A percentile compares a stretch with the other conserved stretches of the same genome.
phyloP scores from a whole-genome alignment of 805 yeast species.

The Priceomyces medius region DNA sequence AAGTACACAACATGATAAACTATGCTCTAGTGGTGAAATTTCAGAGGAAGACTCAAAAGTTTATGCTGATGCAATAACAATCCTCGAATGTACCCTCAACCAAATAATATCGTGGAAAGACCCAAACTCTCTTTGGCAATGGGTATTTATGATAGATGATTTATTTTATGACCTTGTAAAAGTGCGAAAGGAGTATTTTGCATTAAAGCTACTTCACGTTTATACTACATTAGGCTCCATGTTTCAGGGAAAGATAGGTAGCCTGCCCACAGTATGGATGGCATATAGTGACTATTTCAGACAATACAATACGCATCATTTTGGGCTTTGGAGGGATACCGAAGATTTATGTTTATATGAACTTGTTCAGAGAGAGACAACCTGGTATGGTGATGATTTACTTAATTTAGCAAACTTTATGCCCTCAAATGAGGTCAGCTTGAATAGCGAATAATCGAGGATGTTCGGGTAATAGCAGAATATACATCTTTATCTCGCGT shows the following conservation, averaged over 20 bases:
- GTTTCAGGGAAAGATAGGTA: conserved; percentile 18
- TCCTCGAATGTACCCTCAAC: conserved; percentile 15
- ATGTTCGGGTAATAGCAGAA: neutral
- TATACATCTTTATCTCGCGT: neutral
- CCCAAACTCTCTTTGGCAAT: conserved; percentile 25
- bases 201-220: conserved; percentile 21
- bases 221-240: conserved; percentile 19
- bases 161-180: conserved; percentile 17
- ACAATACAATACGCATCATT: conserved; percentile 9
- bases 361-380: neutral
- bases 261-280: conserved; percentile 18
- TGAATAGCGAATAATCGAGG: neutral
- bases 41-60: conserved; percentile 1
- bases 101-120: conserved; percentile 14
- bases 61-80: conserved; percentile 10
- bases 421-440: conserved; percentile 1
- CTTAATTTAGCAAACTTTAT: neutral
- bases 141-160: conserved; percentile 20
- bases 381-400: neutral
- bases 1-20: neutral
- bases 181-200: conserved; percentile 17
- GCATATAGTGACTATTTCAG: conserved; percentile 20
- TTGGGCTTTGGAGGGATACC: conserved; percentile 13
- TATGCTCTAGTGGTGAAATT: neutral
- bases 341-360: conserved; percentile 8